Evolutionary conservation across 495 filamentous ascomycete genomes (phyloP).

Genomic region (Tuber magnatum): DNA sequence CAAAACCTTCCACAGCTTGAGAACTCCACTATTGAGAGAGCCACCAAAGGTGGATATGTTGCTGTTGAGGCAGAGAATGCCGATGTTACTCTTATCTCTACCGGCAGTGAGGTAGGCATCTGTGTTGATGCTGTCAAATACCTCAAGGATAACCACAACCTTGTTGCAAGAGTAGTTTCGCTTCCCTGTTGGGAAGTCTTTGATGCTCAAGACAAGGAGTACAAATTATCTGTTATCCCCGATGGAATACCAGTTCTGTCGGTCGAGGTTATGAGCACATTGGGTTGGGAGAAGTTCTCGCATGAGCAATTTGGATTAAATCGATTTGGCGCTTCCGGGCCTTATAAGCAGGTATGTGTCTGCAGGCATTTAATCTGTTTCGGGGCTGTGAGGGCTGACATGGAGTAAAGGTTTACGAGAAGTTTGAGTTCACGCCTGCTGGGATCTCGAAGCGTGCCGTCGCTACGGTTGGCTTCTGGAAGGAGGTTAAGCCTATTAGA

Average conservation of each 20-base stretch:
- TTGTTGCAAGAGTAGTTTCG: slow-evolving; percentile 88
- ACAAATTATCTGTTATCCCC: slow-evolving; percentile 81
- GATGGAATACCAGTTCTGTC: slow-evolving; percentile 90
- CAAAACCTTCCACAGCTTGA: slow-evolving; percentile 99
- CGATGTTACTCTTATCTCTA: slow-evolving; percentile 82
- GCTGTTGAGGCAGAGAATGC: slow-evolving; percentile 76
- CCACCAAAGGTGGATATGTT: slow-evolving; percentile 91
- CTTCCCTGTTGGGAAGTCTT: slow-evolving; percentile 98
- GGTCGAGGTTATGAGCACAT: slow-evolving; percentile 89
- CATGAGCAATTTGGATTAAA: slow-evolving; percentile 99
- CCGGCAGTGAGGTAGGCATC: slow-evolving; percentile 91
- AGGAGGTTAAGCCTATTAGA: slow-evolving; percentile 76
- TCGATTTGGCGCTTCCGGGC: slow-evolving; percentile 91
- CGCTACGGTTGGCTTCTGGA: slow-evolving; percentile 92
- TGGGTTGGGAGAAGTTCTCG: slow-evolving; percentile 93
- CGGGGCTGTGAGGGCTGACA: not conserved
- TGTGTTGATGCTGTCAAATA: slow-evolving; percentile 84
- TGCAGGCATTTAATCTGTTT: not conserved
- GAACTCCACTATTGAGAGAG: slow-evolving; percentile 77
- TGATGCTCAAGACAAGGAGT: slow-evolving; percentile 86
- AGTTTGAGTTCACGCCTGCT: slow-evolving; percentile 98
- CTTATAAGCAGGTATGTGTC: slow-evolving; percentile 66
- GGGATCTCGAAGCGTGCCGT: slow-evolving; percentile 90
- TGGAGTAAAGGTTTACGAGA: slow-evolving; percentile 68
- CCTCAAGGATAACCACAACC: slow-evolving; percentile 79